Percentiles rank a stretch among this genome's conserved stretches.
Conservation (phyloP, 352 stramenopile species). For the Phytopythium aichiense region DNA sequence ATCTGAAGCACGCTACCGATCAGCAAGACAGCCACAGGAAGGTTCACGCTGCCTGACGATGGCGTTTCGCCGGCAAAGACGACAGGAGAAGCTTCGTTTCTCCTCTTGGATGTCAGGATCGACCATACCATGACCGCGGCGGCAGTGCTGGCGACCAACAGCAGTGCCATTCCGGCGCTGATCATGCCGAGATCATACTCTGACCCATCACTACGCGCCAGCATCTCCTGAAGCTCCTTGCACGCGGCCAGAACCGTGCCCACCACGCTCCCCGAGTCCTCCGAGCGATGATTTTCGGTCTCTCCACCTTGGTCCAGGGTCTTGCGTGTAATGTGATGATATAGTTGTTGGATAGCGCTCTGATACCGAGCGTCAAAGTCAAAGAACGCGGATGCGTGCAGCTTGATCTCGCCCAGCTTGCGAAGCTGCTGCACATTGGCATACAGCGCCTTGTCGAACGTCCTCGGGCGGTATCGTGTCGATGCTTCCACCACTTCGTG, state of each 20-base stretch:
- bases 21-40: not conserved
- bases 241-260: conserved; percentile 29
- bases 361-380: conserved; percentile 31
- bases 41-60: not conserved
- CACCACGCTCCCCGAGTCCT: conserved; percentile 12
- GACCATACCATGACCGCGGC: conserved; percentile 10
- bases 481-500: conserved; percentile 47
- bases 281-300: not conserved
- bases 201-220: conserved; percentile 64
- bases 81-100: not conserved
- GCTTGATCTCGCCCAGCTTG: conserved; percentile 41
- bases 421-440: conserved; percentile 63
- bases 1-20: conserved; percentile 39
- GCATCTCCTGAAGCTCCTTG: conserved; percentile 38
- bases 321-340: conserved; percentile 3
- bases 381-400: conserved; percentile 20
- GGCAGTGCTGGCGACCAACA: conserved; percentile 26
- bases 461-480: not conserved
- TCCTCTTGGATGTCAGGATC: not conserved
- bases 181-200: conserved; percentile 60
- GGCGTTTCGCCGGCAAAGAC: not conserved
- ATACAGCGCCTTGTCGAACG: conserved; percentile 30
- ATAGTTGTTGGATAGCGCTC: conserved; percentile 16
- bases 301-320: not conserved
- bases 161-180: conserved; percentile 27